Conservation (phyloP, 306 rosid species). For the Fagus crenata region DNA sequence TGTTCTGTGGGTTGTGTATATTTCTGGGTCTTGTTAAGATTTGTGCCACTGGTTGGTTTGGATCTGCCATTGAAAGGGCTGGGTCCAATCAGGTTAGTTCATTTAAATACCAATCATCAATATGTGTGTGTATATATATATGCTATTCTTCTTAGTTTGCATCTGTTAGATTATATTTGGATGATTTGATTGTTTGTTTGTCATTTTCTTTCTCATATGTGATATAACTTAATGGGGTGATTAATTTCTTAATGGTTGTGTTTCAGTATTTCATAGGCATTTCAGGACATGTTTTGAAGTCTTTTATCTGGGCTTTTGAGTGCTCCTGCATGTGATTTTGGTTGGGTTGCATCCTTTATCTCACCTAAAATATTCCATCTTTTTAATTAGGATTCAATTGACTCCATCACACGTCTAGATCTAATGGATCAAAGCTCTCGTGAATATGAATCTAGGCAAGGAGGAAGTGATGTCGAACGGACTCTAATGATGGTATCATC, state of each 20-base stretch:
- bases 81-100: constrained; percentile 55
- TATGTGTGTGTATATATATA: background rate
- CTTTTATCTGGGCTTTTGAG: background rate
- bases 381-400: constrained; percentile 56
- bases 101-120: background rate
- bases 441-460: constrained; percentile 54
- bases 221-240: background rate
- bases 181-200: background rate
- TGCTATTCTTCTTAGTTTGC: background rate
- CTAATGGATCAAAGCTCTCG: constrained; percentile 46
- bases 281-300: background rate
- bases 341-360: constrained; percentile 1
- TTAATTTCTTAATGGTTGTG: background rate
- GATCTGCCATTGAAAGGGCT: constrained; percentile 76
- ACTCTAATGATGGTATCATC: constrained; percentile 61
- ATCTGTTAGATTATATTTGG: background rate
- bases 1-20: constrained; percentile 80
- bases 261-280: background rate
- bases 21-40: constrained; percentile 85
- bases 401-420: constrained; percentile 37
- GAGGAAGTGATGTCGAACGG: constrained; percentile 58
- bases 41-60: constrained; percentile 95
- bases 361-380: constrained; percentile 23
- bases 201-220: background rate
- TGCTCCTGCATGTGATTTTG: background rate